Evolutionary conservation across 2,329 filamentous ascomycete genomes (phyloP), one percentile per base, ranked within the genome.

Genomic region (Arthroderma sp.): DNA sequence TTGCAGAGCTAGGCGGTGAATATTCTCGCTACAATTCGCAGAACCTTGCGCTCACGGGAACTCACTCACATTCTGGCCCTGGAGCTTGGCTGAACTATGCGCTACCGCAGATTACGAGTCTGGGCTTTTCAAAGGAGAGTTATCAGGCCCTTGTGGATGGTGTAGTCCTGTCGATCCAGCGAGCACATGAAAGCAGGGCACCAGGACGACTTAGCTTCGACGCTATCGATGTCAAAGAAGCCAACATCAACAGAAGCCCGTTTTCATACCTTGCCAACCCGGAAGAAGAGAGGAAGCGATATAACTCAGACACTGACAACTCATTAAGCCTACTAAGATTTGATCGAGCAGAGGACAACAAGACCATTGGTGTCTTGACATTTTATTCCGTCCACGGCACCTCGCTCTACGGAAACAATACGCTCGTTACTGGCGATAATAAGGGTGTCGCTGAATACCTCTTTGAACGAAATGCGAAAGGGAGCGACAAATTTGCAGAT

Each of bases 331-430:
- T 94, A 36, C 69, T 95, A 29, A 82, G 80, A 49, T 88, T 95
- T 59, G 78, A 79, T 52, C 75, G 84, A 33, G 75, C 77, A 6
- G 81, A 77, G 0, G 85, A 91, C 56, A 72, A 74, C 40, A 87
- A 86, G 64, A 82, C 81, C 46, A 77, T 86, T 36, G 88, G 86
- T 8, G 70, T 93, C 1, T 66, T 96, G 47, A 91, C 86, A 10
- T 96, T 88, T 85, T 94, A 89, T 60, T 78, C 89, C 2, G 84
- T 88, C 0, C 89, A 96, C 60, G 88, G 88, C 39, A 96, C 89
- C 0, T 94, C 86, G 0, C 77, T 95, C 63, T 77, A 88, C 27
- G 83, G 84, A 44, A 95, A 95, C 66, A 94, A 94, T 64, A 95
- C 87, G 0, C 72, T 94, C 9, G 77, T 91, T 42, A 81, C 87